Conservation (phyloP, 768 basidiomycete species). For the Tylopilus sp. region DNA sequence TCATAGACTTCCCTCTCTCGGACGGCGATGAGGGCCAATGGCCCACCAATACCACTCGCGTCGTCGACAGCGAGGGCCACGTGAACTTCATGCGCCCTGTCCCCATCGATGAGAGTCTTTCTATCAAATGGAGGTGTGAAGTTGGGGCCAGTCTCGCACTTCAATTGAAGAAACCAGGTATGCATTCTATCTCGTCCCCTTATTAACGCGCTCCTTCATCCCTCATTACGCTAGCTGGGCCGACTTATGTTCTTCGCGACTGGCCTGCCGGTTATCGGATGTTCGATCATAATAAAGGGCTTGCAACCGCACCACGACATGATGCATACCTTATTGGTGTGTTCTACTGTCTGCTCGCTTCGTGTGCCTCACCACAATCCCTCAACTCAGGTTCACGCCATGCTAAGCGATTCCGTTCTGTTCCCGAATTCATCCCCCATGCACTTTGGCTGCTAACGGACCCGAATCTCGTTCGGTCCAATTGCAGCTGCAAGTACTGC, state of each 20-base stretch:
- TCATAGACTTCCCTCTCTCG: conserved; percentile 55
- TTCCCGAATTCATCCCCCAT: conserved; percentile 85
- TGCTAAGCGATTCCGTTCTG: conserved; percentile 64
- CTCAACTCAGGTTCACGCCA: conserved; percentile 36
- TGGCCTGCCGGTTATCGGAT: conserved; percentile 71
- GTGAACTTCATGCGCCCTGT: conserved; percentile 71
- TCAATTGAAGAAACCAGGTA: conserved; percentile 49
- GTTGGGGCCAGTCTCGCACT: conserved; percentile 42
- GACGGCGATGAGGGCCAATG: conserved; percentile 56
- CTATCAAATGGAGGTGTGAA: conserved; percentile 55
- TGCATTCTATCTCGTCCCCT: background rate
- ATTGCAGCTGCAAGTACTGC: conserved; percentile 79
- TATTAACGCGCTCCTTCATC: background rate
- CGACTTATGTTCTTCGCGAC: conserved; percentile 53
- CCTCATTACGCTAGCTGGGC: conserved; percentile 29
- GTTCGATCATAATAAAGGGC: conserved; percentile 75
- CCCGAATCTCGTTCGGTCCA: conserved; percentile 39
- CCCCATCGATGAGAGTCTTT: conserved; percentile 44
- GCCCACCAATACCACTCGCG: conserved; percentile 54
- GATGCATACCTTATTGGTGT: conserved; percentile 79
- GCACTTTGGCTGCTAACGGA: conserved; percentile 74
- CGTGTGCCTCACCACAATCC: background rate
- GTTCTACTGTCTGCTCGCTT: conserved; percentile 7
- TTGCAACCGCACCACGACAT: conserved; percentile 49
- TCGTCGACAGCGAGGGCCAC: conserved; percentile 55